A percentile compares a stretch with the other conserved stretches of the same genome.
Conservation (phyloP, 108 stramenopile genomes). For the Seminavis robusta region DNA sequence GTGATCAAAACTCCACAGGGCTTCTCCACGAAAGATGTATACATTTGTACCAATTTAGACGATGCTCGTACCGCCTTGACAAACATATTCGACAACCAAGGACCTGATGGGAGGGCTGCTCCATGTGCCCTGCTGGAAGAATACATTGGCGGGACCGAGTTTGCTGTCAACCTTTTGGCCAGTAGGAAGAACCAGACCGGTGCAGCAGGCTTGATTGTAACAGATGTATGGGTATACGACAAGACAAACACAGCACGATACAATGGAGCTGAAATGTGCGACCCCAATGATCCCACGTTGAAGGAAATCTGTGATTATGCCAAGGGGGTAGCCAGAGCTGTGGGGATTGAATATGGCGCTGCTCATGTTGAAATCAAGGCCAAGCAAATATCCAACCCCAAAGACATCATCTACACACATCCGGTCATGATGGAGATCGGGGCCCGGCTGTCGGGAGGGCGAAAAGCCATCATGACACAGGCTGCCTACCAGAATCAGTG, state of each 20-base stretch:
- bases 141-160: conserved; percentile 50
- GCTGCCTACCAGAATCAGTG: conserved; percentile 37
- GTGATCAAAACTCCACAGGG: conserved; percentile 60
- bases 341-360: conserved; percentile 56
- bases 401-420: neutral
- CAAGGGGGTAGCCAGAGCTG: conserved; percentile 52
- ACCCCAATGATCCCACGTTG: conserved; percentile 32
- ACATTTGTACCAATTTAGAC: conserved; percentile 43
- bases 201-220: conserved; percentile 47
- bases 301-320: conserved; percentile 39
- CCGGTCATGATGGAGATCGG: conserved; percentile 57
- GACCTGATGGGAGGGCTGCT: conserved; percentile 49
- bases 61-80: conserved; percentile 26
- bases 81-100: conserved; percentile 42
- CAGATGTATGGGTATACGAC: conserved; percentile 57
- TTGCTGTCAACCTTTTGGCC: conserved; percentile 50
- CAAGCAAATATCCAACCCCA: neutral
- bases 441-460: conserved; percentile 53
- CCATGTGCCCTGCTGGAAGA: conserved; percentile 55
- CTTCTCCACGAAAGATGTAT: conserved; percentile 47
- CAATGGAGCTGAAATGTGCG: conserved; percentile 25
- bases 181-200: conserved; percentile 42
- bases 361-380: conserved; percentile 45
- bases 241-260: conserved; percentile 44
- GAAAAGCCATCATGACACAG: conserved; percentile 55